Evolutionary conservation across 148 eudicot species (phyloP).

Genomic region (Chenopodium berlandieri): DNA sequence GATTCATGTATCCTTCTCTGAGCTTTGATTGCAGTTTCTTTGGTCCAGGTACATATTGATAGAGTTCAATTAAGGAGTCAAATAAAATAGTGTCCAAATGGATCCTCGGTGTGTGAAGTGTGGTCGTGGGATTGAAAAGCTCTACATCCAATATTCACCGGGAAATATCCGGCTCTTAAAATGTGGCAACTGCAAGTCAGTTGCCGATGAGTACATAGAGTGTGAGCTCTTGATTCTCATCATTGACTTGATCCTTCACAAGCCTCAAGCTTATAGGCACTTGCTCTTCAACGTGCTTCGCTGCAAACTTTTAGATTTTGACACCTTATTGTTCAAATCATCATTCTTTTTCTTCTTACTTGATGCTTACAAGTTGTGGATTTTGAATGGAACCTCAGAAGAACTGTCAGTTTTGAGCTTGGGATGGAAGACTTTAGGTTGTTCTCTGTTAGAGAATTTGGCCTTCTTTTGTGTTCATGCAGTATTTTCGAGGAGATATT

Average conservation of each 20-base stretch:
- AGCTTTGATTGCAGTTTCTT: conserved; percentile 9
- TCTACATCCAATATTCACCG: conserved; percentile 79
- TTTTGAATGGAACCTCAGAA: conserved; percentile 29
- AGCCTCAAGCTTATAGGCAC: conserved; percentile 88
- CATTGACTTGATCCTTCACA: conserved; percentile 83
- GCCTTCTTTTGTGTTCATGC: conserved; percentile 41
- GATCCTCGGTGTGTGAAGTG: conserved; percentile 66
- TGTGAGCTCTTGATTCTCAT: conserved; percentile 83
- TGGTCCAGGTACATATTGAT: conserved; percentile 10
- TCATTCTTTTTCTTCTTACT: conserved; percentile 44
- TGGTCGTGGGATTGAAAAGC: conserved; percentile 50
- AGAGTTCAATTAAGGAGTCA: conserved; percentile 11
- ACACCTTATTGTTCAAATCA: conserved; percentile 56
- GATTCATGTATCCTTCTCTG: conserved; percentile 3
- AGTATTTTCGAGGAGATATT: conserved; percentile 34
- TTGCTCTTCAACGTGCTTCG: conserved; percentile 66
- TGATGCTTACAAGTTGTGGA: conserved; percentile 50
- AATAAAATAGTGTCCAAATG: conserved; percentile 9
- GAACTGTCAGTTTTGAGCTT: conserved; percentile 21
- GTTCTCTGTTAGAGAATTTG: conserved; percentile 48
- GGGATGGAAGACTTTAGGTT: conserved; percentile 40
- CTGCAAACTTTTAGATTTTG: conserved; percentile 36
- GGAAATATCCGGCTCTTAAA: conserved; percentile 85
- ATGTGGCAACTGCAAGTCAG: conserved; percentile 68
- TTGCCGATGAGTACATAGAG: conserved; percentile 88